Percentiles rank a stretch among this genome's conserved stretches.
phyloP scores from a whole-genome alignment of 2,329 filamentous ascomycete genomes.

The Calonectria crousiana region DNA sequence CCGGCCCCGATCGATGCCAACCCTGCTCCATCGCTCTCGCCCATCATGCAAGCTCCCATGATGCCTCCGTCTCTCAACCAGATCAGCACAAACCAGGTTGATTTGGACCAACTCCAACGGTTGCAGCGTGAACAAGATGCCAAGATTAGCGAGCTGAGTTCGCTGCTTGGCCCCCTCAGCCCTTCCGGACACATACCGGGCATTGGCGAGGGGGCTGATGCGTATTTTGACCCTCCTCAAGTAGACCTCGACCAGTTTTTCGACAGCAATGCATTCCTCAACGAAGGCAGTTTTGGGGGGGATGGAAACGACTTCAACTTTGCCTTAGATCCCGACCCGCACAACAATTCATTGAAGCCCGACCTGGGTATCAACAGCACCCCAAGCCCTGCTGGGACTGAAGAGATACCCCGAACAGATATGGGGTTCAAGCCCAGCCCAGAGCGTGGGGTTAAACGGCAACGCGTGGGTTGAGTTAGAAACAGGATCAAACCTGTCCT shows the following conservation, averaged over 20 bases:
- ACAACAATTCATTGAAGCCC: constrained; percentile 45
- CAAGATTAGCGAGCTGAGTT: constrained; percentile 80
- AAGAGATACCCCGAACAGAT: constrained; percentile 63
- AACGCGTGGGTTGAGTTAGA: constrained; percentile 49
- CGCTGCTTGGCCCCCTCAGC: constrained; percentile 81
- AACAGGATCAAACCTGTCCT: neutral
- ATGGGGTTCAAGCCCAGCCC: constrained; percentile 45
- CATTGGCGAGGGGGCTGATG: constrained; percentile 59
- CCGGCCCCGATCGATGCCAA: constrained; percentile 40
- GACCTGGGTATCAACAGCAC: constrained; percentile 46
- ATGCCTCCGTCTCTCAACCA: constrained; percentile 67
- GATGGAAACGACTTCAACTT: constrained; percentile 66
- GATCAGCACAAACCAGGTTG: constrained; percentile 76
- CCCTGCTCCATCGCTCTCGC: constrained; percentile 58
- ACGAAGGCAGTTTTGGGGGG: constrained; percentile 53
- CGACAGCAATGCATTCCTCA: constrained; percentile 55
- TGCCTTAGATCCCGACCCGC: constrained; percentile 55
- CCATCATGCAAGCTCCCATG: constrained; percentile 59
- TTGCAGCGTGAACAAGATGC: constrained; percentile 84
- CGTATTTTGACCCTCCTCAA: constrained; percentile 51
- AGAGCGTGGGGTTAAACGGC: constrained; percentile 51
- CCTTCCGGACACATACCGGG: constrained; percentile 85
- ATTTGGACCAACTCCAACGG: constrained; percentile 83
- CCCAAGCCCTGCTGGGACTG: constrained; percentile 62
- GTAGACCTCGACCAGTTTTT: constrained; percentile 67